Percentiles rank a stretch among this genome's conserved stretches.
Evolutionary conservation across 1,139 yeast species (phyloP).

Genomic region (Pichia sp.): DNA sequence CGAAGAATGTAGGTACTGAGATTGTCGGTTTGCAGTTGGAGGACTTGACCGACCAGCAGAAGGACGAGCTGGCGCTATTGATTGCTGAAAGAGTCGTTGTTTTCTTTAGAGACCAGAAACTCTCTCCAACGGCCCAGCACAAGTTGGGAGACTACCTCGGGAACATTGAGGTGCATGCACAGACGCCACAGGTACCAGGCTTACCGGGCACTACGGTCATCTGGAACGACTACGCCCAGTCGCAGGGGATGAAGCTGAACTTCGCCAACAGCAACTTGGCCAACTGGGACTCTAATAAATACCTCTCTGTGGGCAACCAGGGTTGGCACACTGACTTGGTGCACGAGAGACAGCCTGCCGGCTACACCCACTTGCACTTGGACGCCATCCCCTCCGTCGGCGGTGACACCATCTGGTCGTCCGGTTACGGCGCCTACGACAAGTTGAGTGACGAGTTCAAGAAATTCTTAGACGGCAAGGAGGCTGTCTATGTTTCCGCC

Average conservation of each 20-base stretch:
- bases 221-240: constrained; percentile 43
- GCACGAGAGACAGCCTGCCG: constrained; percentile 48
- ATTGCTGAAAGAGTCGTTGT: constrained; percentile 51
- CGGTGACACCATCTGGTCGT: constrained; percentile 49
- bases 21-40: constrained; percentile 50
- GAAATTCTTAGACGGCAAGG: constrained; percentile 46
- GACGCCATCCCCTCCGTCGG: constrained; percentile 46
- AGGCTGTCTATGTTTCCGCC: constrained; percentile 33
- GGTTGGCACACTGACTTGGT: constrained; percentile 48
- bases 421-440: constrained; percentile 46
- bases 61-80: constrained; percentile 49
- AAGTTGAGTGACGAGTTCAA: constrained; percentile 48
- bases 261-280: constrained; percentile 22
- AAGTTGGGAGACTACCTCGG: constrained; percentile 46
- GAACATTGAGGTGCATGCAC: constrained; percentile 46
- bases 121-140: constrained; percentile 43
- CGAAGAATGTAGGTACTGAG: constrained; percentile 54
- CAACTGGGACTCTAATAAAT: constrained; percentile 25
- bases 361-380: constrained; percentile 44
- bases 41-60: constrained; percentile 47
- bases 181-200: constrained; percentile 41
- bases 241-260: constrained; percentile 19
- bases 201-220: constrained; percentile 37
- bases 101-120: constrained; percentile 45
- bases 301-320: constrained; percentile 16